Conservation (phyloP, 345 rosid species). For the Cardamine occulta region DNA sequence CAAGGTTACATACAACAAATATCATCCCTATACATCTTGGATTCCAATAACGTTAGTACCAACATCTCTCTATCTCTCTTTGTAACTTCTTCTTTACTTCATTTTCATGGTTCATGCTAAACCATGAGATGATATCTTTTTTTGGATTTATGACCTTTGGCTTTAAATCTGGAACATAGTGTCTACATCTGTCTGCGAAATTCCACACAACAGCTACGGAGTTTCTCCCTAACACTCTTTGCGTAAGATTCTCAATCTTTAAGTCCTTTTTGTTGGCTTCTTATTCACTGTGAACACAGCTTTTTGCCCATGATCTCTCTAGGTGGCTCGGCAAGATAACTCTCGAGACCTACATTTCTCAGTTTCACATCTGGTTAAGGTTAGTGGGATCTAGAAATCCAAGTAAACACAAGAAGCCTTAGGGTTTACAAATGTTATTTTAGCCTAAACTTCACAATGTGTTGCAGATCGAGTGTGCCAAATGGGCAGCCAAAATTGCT, state of each 20-base stretch:
- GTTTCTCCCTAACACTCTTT: conserved; percentile 67
- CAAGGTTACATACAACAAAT: conserved; percentile 89
- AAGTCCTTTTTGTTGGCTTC: background rate
- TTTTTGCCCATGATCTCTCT: conserved; percentile 24
- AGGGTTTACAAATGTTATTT: background rate
- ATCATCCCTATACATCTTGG: conserved; percentile 97
- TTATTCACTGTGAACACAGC: background rate
- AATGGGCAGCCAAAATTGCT: conserved; percentile 97
- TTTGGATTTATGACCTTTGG: conserved; percentile 10
- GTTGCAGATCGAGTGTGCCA: conserved; percentile 68
- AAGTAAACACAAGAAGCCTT: background rate
- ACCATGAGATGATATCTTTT: background rate
- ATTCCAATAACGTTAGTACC: conserved; percentile 85
- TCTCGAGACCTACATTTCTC: conserved; percentile 90
- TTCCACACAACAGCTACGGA: conserved; percentile 79
- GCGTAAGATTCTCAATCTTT: conserved; percentile 59
- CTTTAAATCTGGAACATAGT: conserved; percentile 35
- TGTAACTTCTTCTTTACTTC: background rate
- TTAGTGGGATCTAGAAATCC: conserved; percentile 38
- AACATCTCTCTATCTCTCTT: background rate
- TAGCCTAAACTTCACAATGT: background rate
- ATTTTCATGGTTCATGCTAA: background rate
- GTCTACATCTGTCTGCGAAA: conserved; percentile 92
- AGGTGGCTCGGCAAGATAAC: conserved; percentile 98
- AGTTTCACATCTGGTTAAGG: conserved; percentile 98